Evolutionary conservation across 176 grass and related monocot species (phyloP).

Genomic region (Chloris gayana): DNA sequence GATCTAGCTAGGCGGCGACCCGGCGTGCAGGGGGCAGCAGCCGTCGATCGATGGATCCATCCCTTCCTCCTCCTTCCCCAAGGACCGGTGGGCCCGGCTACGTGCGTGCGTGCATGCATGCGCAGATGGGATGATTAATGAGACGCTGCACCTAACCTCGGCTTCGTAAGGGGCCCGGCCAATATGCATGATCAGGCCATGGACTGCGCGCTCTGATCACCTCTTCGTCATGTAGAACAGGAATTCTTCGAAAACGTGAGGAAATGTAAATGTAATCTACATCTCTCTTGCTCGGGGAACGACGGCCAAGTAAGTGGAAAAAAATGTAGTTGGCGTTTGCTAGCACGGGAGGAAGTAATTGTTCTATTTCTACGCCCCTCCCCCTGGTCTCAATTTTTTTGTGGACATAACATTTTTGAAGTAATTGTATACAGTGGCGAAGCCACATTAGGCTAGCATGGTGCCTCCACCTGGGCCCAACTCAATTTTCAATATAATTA

Average conservation of each 20-base stretch:
- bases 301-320: too few species aligned
- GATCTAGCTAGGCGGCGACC: not conserved
- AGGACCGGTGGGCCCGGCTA: slow-evolving; percentile 14
- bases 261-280: too few species aligned
- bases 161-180: not conserved
- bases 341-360: too few species aligned
- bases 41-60: not conserved
- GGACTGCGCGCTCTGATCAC: not conserved
- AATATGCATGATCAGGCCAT: not conserved
- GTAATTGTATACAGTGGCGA: too few species aligned
- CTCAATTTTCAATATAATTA: too few species aligned
- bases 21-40: not conserved
- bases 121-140: not conserved
- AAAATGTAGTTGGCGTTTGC: too few species aligned
- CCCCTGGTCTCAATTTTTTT: too few species aligned
- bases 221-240: not conserved
- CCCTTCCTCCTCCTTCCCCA: not conserved
- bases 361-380: too few species aligned
- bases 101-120: not conserved
- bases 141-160: not conserved
- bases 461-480: too few species aligned
- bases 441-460: too few species aligned
- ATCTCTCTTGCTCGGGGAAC: too few species aligned
- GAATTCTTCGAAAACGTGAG: not conserved
- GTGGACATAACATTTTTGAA: too few species aligned